Evolutionary conservation across 2,329 filamentous ascomycete genomes (phyloP), one percentile per base, ranked within the genome.

Genomic region (Penicillium sp.): DNA sequence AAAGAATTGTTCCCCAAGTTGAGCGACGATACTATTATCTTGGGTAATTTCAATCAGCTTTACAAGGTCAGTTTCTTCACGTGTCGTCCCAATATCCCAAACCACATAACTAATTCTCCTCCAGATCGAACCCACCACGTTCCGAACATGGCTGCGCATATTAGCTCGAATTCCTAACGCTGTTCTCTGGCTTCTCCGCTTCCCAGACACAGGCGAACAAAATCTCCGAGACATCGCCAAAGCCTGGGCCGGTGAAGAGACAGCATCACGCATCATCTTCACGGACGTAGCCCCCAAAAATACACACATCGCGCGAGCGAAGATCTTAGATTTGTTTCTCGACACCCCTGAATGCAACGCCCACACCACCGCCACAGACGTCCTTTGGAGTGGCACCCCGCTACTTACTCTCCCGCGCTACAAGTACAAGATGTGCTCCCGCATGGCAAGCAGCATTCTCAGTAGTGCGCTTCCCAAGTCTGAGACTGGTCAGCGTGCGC

Each of bases 291-390:
- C 94, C 0, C 91, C 93, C 4, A 99, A 99, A 72, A 88, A 90
- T 62, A 85, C 92, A 61, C 94, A 99, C 72, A 99, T 99, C 61
- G 88, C 90, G 7, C 87, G 94, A 32, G 94, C 94, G 6, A 85
- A 92, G 19, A 85, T 99, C 27, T 93, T 93, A 69, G 94, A 99
- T 74, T 79, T 99, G 7, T 97, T 99, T 69, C 83, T 99, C 13
- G 94, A 99, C 73, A 99, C 94, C 0, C 92, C 94, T 1, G 94
- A 99, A 74, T 99, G 94, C 75, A 99, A 99, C 68, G 94, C 92
- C 1, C 94, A 99, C 72, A 99, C 94, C 1, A 99, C 94, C 1
- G 94, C 94, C 2, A 95, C 94, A 11, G 94, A 99, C 67, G 88
- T 97, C 1, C 79, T 99, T 7, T 99, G 94, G 94, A 95, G 90